Evolutionary conservation across 2,329 filamentous ascomycete genomes (phyloP), one percentile per base, ranked within the genome.

Genomic region (Colletotrichum limetticola): DNA sequence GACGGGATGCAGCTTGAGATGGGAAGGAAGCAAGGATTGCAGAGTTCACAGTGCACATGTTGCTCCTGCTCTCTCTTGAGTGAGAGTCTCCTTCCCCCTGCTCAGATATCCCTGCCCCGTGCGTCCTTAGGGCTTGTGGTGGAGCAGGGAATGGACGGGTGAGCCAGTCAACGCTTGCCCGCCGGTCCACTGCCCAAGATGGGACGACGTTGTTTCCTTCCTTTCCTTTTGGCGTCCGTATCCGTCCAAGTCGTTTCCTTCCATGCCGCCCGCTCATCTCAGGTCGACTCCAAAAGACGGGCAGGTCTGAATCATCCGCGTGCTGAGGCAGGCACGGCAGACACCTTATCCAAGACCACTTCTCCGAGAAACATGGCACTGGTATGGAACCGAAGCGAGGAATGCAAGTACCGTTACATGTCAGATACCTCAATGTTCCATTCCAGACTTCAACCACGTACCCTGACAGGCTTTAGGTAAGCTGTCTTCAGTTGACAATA

Each of bases 181-280:
- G 66, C 71, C 66, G 66, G 71, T 42, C 66, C 60, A 70, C 66
- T 70, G 60, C 61, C 70, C 60, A 70, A 72, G 70, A 74, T 74
- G 68, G 71, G 68, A 71, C 67, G 67, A 71, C 71, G 58, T 57
- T 66, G 71, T 67, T 74, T 61, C 61, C 32, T 60, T 64, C 67
- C 58, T 59, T 68, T 42, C 57, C 59, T 32, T 58, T n/a, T 49
- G 59, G 59, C 65, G 28, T 52, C 60, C 37, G 37, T 59, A 58
- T 64, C 66, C 59, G 60, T 71, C 57, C 60, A 64, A 12, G 30
- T 26, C 46, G 28, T 55, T 55, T 64, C 61, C 61, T 55, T 49
- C 49, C 61, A 55, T 55, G 26, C 32, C 35, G 28, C 61, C 60
- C 46, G 46, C 37, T 52, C 60, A 53, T 52, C 46, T 63, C 42